These are phyloP conservation scores for Pseudogymnoascus sp. DNA, from an alignment of 2,329 filamentous ascomycete genomes.

Conservation along the genomic window DNA sequence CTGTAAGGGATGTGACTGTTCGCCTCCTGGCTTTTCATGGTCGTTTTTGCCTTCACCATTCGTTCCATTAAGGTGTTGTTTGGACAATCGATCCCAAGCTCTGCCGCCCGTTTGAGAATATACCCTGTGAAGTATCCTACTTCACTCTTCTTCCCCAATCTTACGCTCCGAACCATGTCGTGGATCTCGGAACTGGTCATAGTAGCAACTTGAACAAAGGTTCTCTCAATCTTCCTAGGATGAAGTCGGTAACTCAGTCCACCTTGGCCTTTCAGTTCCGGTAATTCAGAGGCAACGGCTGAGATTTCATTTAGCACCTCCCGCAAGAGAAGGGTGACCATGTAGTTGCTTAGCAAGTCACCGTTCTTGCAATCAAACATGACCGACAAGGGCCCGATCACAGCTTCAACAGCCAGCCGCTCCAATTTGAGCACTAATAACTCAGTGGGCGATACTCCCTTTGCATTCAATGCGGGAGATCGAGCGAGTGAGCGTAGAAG, in stretches of 20 bases:
- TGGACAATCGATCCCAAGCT: slow-evolving; percentile 63
- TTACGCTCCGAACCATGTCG: slow-evolving; percentile 58
- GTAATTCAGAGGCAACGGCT: slow-evolving; percentile 62
- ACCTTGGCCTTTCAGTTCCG: slow-evolving; percentile 58
- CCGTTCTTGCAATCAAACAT: slow-evolving; percentile 71
- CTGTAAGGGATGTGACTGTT: slow-evolving; percentile 24
- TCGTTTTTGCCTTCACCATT: slow-evolving; percentile 63
- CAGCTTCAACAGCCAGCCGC: slow-evolving; percentile 63
- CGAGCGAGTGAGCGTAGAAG: slow-evolving; percentile 58
- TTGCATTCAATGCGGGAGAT: slow-evolving; percentile 53
- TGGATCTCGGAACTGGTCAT: slow-evolving; percentile 46
- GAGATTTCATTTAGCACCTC: slow-evolving; percentile 68
- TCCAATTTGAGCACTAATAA: slow-evolving; percentile 71
- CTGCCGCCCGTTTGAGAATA: slow-evolving; percentile 64
- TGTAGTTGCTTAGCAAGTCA: slow-evolving; percentile 58
- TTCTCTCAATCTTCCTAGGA: slow-evolving; percentile 51
- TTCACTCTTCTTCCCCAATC: slow-evolving; percentile 58
- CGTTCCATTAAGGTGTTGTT: slow-evolving; percentile 66
- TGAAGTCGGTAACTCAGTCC: slow-evolving; percentile 49
- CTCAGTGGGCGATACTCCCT: slow-evolving; percentile 48
- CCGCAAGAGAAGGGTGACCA: slow-evolving; percentile 58
- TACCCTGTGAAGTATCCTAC: slow-evolving; percentile 86
- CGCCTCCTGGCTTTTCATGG: slow-evolving; percentile 20
- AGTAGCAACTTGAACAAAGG: slow-evolving; percentile 47
- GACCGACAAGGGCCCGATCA: slow-evolving; percentile 76